Evolutionary conservation across 2,329 filamentous ascomycete species (phyloP), one percentile per base, ranked within the genome.

Genomic region (Colletotrichum sp.): DNA sequence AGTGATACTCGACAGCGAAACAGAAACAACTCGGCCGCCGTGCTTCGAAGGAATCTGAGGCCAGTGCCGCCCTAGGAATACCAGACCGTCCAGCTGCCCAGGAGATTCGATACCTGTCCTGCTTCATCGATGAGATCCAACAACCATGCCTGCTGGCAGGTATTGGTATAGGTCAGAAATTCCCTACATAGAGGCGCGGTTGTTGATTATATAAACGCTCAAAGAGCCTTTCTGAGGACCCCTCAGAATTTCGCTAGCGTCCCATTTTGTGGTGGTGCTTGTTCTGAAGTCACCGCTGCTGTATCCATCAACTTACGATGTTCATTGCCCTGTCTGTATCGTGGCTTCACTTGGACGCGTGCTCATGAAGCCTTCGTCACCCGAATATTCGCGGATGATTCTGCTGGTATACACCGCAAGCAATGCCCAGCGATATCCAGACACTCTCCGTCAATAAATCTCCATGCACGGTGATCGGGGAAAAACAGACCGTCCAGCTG

Each of bases 101-200:
- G 6, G 2, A 52, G 5, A 52, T 52, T 13, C 3, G 18, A 1
- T 44, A 9, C 36, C 36, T 44, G 16, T 18, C 36, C 2, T 16
- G n/a, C 44, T n/a, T 49, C 44, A 49, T 49, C 18, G 44, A 49
- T 13, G 16, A 49, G n/a, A 49, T 13, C 4, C 44, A 13, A 21
- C 6, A 52, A 21, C n/a, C 6, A 52, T 21, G 0, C n/a, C n/a
- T 21, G 12, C n/a, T 21, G 12, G 44, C 12, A 52, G n/a, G 2
- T 8, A 13, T 13, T 24, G 2, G 2, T 52, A 24, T 21, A 52
- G 10, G 2, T 2, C n/a, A 0, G 44, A 13, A 21, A 21, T 52
- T 21, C 4, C 1, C 1, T 0, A 52, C 44, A 0, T 0, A 13
- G 12, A 52, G 44, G 6, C n/a, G n/a, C n/a, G n/a, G n/a, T n/a